A percentile compares a stretch with the other conserved stretches of the same genome.
Evolutionary conservation across 202 grass and related monocot genomes (phyloP).

Genomic region (Brachypodium distachyon): DNA sequence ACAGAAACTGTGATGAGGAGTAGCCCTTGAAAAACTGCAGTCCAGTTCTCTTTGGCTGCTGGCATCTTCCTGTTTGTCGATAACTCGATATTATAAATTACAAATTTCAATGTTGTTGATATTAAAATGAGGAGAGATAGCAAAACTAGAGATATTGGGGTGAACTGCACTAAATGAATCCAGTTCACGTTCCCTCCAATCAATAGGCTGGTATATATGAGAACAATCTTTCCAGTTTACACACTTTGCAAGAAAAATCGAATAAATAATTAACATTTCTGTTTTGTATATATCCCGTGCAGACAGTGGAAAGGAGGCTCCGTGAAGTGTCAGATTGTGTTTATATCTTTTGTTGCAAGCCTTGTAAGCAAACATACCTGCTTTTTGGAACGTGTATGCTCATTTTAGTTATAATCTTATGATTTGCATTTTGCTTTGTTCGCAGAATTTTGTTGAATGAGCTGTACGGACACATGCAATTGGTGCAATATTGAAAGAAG

Average conservation of each 20-base stretch:
- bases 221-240: constrained; percentile 2
- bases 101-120: too few relatives aligned
- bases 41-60: too few relatives aligned
- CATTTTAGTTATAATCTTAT: constrained; percentile 12
- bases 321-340: constrained; percentile 86
- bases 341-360: constrained; percentile 94
- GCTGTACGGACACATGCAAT: constrained; percentile 85
- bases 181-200: constrained; percentile 98
- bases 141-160: too few relatives aligned
- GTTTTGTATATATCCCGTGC: constrained; percentile 20
- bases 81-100: too few relatives aligned
- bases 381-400: constrained; percentile 6
- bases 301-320: constrained; percentile 77
- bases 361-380: constrained; percentile 50
- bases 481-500: constrained; percentile 83
- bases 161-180: constrained; percentile 90
- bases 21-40: too few relatives aligned
- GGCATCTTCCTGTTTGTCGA: too few relatives aligned
- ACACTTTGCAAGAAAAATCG: constrained; percentile 11
- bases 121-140: too few relatives aligned
- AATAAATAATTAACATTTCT: constrained; percentile 8
- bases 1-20: too few relatives aligned
- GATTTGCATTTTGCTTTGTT: not conserved
- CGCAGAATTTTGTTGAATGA: constrained; percentile 96
- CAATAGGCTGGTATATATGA: constrained; percentile 79